Evolutionary conservation across 78 protist genomes (phyloP).

Genomic region (Dictyostelium firmibasis): DNA sequence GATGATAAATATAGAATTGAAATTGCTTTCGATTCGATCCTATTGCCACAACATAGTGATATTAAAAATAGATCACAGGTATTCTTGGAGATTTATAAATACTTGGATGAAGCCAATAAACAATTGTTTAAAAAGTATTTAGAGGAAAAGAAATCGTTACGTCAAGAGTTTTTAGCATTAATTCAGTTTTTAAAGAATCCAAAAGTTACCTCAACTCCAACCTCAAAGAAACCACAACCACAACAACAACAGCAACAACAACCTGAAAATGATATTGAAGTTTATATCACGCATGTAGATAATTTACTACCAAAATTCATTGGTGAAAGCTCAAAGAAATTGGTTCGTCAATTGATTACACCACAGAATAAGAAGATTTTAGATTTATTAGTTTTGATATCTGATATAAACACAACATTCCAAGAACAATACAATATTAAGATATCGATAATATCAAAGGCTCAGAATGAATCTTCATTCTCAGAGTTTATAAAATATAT

Average conservation of each 20-base stretch:
- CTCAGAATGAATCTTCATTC: background rate
- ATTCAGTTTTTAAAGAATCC: background rate
- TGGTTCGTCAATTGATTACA: conserved; percentile 1
- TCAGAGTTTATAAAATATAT: conserved; percentile 42
- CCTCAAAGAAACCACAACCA: background rate
- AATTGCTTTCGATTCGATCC: conserved; percentile 30
- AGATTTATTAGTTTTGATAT: background rate
- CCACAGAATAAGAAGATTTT: conserved; percentile 19
- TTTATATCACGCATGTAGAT: conserved; percentile 1
- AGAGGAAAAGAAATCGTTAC: conserved; percentile 21
- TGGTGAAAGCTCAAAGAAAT: conserved; percentile 19
- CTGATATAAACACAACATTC: conserved; percentile 18
- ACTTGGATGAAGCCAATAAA: background rate
- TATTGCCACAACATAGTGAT: background rate
- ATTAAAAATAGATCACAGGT: background rate
- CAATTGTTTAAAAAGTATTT: background rate
- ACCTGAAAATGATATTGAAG: conserved; percentile 20
- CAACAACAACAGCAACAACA: background rate
- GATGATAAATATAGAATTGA: conserved; percentile 37
- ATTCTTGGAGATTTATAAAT: conserved; percentile 43
- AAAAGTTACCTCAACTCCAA: background rate
- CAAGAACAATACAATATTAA: conserved; percentile 32
- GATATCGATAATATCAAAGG: background rate
- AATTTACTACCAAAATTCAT: conserved; percentile 33
- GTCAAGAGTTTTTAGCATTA: conserved; percentile 12